Percentiles rank a stretch among this genome's conserved stretches.
Conservation (phyloP, 2,329 filamentous ascomycete species). For the Pseudogymnoascus sp. region DNA sequence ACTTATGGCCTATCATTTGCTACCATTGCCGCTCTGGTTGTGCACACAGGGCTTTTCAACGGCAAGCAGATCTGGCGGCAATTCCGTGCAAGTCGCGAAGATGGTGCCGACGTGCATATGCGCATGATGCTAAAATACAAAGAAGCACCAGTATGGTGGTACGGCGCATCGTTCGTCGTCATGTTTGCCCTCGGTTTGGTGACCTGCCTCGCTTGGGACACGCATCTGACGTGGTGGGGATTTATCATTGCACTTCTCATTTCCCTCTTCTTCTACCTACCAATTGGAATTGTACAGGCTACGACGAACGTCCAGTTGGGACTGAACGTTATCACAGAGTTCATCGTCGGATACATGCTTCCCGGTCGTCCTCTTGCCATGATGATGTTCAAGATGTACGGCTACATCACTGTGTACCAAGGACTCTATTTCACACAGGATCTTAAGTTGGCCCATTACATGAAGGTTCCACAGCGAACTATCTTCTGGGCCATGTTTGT, state of each 20-base stretch:
- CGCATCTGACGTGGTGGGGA: conserved; percentile 44
- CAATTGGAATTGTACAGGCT: conserved; percentile 39
- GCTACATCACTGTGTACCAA: conserved; percentile 45
- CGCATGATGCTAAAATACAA: conserved; percentile 53
- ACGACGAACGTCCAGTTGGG: conserved; percentile 46
- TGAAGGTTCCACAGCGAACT: conserved; percentile 56
- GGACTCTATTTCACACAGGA: conserved; percentile 43
- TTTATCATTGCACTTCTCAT: conserved; percentile 30
- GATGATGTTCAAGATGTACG: conserved; percentile 76
- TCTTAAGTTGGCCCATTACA: conserved; percentile 48
- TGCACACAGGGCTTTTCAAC: conserved; percentile 62
- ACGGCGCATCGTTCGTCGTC: conserved; percentile 38
- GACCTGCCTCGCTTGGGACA: conserved; percentile 55
- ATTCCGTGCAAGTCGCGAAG: conserved; percentile 19
- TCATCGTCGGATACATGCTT: conserved; percentile 44
- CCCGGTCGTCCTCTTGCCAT: conserved; percentile 61
- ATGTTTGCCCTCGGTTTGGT: conserved; percentile 41
- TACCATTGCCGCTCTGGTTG: conserved; percentile 52
- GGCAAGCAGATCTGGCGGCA: conserved; percentile 55
- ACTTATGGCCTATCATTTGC: conserved; percentile 60
- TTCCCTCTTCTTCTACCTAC: conserved; percentile 26
- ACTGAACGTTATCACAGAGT: conserved; percentile 44
- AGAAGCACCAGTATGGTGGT: conserved; percentile 54
- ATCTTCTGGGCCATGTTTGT: conserved; percentile 63
- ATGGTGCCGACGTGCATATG: conserved; percentile 46